phyloP scores from a whole-genome alignment of 148 eudicot species.

The Euryodendron excelsum region DNA sequence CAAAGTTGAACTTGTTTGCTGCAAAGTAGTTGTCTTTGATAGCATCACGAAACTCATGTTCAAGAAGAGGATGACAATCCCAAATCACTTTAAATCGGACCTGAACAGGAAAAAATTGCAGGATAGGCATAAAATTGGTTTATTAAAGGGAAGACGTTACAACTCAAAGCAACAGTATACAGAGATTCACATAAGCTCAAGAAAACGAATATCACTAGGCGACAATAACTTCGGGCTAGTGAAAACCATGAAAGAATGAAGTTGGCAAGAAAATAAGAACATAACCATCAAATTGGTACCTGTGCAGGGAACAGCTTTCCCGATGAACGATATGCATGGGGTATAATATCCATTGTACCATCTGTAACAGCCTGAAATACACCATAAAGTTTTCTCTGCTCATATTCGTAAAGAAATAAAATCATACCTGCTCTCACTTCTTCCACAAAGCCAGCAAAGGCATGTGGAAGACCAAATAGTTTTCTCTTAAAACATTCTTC shows the following conservation, averaged over 20 bases:
- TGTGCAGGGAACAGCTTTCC: slow-evolving; percentile 31
- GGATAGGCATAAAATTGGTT: background rate
- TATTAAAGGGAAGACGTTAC: background rate
- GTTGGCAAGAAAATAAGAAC: background rate
- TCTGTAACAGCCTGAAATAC: slow-evolving; percentile 32
- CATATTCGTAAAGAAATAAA: slow-evolving; percentile 33
- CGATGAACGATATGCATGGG: slow-evolving; percentile 20
- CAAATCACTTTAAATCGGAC: slow-evolving; percentile 29
- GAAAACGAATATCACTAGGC: background rate
- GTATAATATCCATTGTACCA: slow-evolving; percentile 28
- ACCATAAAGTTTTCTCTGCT: slow-evolving; percentile 28
- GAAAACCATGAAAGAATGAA: background rate
- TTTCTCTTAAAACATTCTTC: slow-evolving; percentile 29
- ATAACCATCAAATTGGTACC: slow-evolving; percentile 12
- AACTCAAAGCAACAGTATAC: background rate
- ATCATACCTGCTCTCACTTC: slow-evolving; percentile 30
- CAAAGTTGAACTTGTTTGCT: slow-evolving; percentile 25
- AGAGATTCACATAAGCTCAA: background rate
- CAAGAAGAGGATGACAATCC: slow-evolving; percentile 26
- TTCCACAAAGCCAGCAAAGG: slow-evolving; percentile 20
- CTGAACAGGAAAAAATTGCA: slow-evolving; percentile 11
- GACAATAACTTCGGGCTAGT: background rate
- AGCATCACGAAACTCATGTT: slow-evolving; percentile 25
- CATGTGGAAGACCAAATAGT: slow-evolving; percentile 30
- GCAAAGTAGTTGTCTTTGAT: slow-evolving; percentile 32